These are phyloP conservation scores for Candida awuae DNA, from an alignment of 805 yeast species.

Conservation along the genomic window DNA sequence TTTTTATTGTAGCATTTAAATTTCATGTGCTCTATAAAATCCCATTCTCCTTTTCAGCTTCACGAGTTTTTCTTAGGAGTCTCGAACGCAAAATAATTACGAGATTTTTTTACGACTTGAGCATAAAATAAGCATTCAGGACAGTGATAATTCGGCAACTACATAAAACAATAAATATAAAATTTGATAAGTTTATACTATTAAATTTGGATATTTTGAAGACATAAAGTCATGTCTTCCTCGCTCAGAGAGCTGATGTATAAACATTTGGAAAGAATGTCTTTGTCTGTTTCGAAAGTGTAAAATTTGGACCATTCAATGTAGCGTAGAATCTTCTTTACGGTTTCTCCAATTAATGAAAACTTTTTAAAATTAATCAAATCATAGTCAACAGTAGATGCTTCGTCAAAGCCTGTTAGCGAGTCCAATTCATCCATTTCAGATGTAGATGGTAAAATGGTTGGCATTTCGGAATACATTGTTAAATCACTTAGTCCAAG, in stretches of 20 bases:
- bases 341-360: slow-evolving; percentile 65
- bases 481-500: slow-evolving; percentile 76
- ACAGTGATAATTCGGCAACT: no score
- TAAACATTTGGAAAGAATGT: slow-evolving; percentile 72
- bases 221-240: slow-evolving; percentile 54
- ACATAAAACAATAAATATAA: neutral
- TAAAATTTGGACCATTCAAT: slow-evolving; percentile 82
- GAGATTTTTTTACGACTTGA: no score
- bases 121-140: no score
- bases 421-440: slow-evolving; percentile 9
- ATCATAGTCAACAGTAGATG: slow-evolving; percentile 25
- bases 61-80: no score
- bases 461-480: slow-evolving; percentile 59
- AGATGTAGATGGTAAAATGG: slow-evolving; percentile 29
- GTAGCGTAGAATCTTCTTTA: slow-evolving; percentile 66
- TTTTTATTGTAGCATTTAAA: no score
- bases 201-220: slow-evolving; percentile 14
- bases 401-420: slow-evolving; percentile 8
- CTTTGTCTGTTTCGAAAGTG: slow-evolving; percentile 45
- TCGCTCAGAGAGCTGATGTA: slow-evolving; percentile 68
- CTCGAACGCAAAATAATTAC: no score
- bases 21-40: no score
- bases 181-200: neutral
- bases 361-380: slow-evolving; percentile 73
- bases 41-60: no score